Base-by-base conservation (phyloP, 2,329 filamentous ascomycete species). In the Pochonia chlamydosporia region DNA sequence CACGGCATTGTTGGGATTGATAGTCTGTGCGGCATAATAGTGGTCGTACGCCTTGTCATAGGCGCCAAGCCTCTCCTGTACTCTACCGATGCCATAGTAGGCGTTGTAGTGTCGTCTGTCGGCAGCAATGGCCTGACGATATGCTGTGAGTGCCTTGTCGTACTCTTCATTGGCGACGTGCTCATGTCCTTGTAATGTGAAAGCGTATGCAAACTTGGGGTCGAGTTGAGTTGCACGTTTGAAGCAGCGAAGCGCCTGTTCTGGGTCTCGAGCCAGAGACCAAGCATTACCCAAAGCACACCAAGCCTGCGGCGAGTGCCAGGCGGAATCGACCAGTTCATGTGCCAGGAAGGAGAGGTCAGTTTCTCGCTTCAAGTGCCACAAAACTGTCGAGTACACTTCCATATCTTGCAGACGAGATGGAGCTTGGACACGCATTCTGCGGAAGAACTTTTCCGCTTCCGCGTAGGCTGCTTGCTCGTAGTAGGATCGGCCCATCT, bases 331-430 rank as follows among this genome's bases (percentile, higher is more conserved):
- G 44, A 95, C 79, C 35, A 97, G 75, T 59, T 95, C 89, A 60
- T 97, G 92, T 0, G 92, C 89, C 24, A 99, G 75, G 66, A 93
- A 95, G 1, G 92, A 91, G 20, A 99, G 75, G 51, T 96, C 89
- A 0, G 90, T 87, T 61, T 96, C 92, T 53, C 87, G 85, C 66
- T 95, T 96, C 52, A 96, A 72, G 65, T 96, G 91, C 93, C 95
- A 99, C n/a, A 99, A 76, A n/a, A 95, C 85, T 1, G 93, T 99
- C 13, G 92, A 97, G 68, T 96, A 99, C 30, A 97, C 84, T 63
- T 99, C 93, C 91, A 97, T 96, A 60, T 96, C 91, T 61, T 95
- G 87, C 39, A 95, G 75, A 4, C 89, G 82, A 1, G 88, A 87
- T 1, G 92, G 92, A 11, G 88, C 84, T 55, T 93, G 75, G 26